Conservation (phyloP, 2,329 filamentous ascomycete genomes). For the Neonectria neomacrospora region DNA sequence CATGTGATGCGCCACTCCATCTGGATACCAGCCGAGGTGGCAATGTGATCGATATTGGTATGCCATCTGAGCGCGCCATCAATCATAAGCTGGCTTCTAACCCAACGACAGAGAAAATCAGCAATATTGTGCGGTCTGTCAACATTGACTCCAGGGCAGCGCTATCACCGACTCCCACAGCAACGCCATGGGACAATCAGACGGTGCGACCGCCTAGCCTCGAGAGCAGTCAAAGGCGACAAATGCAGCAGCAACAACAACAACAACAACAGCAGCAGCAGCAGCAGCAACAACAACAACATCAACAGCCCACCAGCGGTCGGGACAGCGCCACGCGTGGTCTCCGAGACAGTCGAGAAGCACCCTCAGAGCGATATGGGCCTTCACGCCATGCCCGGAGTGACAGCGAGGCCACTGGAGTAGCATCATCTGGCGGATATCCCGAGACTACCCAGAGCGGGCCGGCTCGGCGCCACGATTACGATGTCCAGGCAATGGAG, state of each 20-base stretch:
- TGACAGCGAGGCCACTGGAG: constrained; percentile 80
- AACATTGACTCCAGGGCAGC: constrained; percentile 69
- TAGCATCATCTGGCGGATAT: constrained; percentile 82
- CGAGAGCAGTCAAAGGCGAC: constrained; percentile 52
- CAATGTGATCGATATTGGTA: constrained; percentile 92
- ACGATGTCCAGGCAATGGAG: constrained; percentile 97
- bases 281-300: neutral
- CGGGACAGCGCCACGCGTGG: constrained; percentile 46
- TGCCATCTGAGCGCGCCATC: constrained; percentile 38
- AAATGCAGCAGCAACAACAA: constrained; percentile 39
- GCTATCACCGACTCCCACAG: constrained; percentile 67
- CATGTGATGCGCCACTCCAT: constrained; percentile 90
- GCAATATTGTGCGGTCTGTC: constrained; percentile 87
- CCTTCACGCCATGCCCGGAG: constrained; percentile 74
- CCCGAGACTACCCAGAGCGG: constrained; percentile 78
- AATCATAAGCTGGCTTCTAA: constrained; percentile 41
- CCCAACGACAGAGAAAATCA: constrained; percentile 81
- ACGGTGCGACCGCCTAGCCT: constrained; percentile 65
- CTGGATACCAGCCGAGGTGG: constrained; percentile 93
- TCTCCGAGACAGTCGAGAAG: constrained; percentile 63
- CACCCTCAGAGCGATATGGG: constrained; percentile 56
- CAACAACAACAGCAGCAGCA: neutral
- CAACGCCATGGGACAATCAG: constrained; percentile 73
- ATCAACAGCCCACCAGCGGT: constrained; percentile 33
- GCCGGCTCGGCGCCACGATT: constrained; percentile 83